Conservation (phyloP, 2,329 filamentous ascomycete species). For the Thelonectria rubi region DNA sequence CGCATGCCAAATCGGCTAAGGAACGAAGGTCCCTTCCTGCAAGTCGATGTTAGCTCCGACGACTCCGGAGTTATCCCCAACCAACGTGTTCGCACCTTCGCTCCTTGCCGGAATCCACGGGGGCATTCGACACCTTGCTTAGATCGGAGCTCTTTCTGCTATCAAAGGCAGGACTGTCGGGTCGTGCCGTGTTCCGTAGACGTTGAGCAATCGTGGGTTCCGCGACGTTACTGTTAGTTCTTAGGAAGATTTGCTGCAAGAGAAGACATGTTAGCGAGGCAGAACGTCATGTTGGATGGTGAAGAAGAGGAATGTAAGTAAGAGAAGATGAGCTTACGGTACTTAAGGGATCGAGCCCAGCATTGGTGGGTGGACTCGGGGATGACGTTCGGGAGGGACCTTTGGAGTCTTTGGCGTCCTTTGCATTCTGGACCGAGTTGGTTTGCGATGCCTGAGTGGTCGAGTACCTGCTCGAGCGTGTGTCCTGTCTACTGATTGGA, state of each 20-base stretch:
- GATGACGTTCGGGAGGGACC: constrained; percentile 39
- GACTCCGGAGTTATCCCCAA: neutral
- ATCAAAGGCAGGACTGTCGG: constrained; percentile 61
- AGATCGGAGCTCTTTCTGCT: constrained; percentile 54
- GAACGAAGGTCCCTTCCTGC: constrained; percentile 87
- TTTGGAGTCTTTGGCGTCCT: constrained; percentile 48
- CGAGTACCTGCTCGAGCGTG: constrained; percentile 40
- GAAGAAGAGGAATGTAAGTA: neutral
- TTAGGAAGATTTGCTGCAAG: constrained; percentile 51
- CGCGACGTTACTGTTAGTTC: constrained; percentile 47
- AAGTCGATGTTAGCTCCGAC: constrained; percentile 22
- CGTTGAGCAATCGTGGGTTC: constrained; percentile 62
- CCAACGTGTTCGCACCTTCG: constrained; percentile 67
- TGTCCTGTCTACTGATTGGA: constrained; percentile 36
- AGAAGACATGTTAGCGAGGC: constrained; percentile 5
- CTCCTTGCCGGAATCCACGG: constrained; percentile 63
- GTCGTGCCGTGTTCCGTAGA: constrained; percentile 59
- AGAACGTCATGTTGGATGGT: neutral
- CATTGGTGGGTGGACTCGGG: constrained; percentile 37
- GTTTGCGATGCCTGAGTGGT: constrained; percentile 58
- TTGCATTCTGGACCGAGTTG: constrained; percentile 63
- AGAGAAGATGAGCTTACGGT: constrained; percentile 42
- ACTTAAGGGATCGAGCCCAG: constrained; percentile 51
- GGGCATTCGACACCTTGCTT: constrained; percentile 48
- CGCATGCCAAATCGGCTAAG: constrained; percentile 82